phyloP scores from a whole-genome alignment of 768 basidiomycete species.

The Suillus spraguei region DNA sequence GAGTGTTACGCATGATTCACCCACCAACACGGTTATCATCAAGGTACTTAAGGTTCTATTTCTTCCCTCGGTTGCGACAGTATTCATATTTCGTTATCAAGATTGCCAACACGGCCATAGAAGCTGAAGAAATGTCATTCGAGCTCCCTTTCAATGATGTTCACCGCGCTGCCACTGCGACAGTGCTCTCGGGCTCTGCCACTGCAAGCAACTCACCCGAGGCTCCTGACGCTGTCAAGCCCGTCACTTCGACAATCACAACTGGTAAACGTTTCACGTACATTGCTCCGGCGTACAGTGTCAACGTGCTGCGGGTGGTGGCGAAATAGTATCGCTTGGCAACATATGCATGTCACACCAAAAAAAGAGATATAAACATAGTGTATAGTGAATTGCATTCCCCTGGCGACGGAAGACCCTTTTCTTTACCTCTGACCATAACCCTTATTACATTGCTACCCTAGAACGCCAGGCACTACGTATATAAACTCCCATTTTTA shows the following conservation, averaged over 20 bases:
- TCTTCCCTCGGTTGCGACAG: not conserved
- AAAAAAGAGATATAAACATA: too few species aligned
- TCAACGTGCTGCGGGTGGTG: slow-evolving; percentile 33
- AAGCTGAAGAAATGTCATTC: slow-evolving; percentile 49
- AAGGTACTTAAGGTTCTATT: slow-evolving; percentile 44
- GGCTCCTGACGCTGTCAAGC: slow-evolving; percentile 49
- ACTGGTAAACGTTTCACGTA: slow-evolving; percentile 58
- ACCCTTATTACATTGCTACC: too few species aligned
- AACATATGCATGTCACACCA: not conserved
- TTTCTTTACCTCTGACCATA: too few species aligned
- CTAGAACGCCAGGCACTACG: too few species aligned
- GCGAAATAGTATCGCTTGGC: not conserved
- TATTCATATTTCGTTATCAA: slow-evolving; percentile 23
- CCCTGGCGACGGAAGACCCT: too few species aligned
- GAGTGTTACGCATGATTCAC: slow-evolving; percentile 49
- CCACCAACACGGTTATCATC: slow-evolving; percentile 48
- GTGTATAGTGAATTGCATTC: too few species aligned
- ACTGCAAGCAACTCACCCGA: slow-evolving; percentile 59
- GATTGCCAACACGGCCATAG: slow-evolving; percentile 54
- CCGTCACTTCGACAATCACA: slow-evolving; percentile 44
- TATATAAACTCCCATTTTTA: too few species aligned
- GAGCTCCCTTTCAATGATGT: slow-evolving; percentile 55
- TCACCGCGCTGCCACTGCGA: slow-evolving; percentile 43
- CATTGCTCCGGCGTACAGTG: slow-evolving; percentile 51
- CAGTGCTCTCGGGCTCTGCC: slow-evolving; percentile 51